Base-by-base conservation (phyloP, 345 rosid genomes). In the Combretum micranthum region DNA sequence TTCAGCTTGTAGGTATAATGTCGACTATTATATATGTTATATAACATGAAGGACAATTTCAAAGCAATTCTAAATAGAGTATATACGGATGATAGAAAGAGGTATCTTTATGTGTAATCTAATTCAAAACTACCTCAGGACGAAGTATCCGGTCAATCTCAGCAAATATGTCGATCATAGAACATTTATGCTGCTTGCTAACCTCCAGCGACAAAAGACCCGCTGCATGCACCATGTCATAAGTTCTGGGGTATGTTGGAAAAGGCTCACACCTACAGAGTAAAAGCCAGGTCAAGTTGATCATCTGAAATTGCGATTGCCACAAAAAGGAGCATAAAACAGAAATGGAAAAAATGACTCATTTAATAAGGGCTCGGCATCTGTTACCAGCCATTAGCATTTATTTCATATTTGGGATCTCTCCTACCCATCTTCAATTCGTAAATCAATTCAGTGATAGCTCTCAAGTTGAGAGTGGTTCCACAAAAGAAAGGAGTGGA, bases 81-180 rank as follows among this genome's bases (percentile, higher is more conserved):
- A 32, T 5, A 32, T 32, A 32, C 10, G 6, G 10, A 7, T 32
- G 39, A 32, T 32, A 32, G 5, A 32, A 50, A 42, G 21, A 20
- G 44, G 42, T 25, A 26, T 25, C 22, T 12, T 18, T 0, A 20
- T 21, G 11, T 52, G 44, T 47, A 32, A 53, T 55, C 14, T 11
- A n/a, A 32, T 32, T 32, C 10, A 32, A 32, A 32, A n/a, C n/a
- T n/a, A 32, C 99, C 97, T 94, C 99, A 11, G 99, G 99, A 51
- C 96, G 99, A 78, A 94, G 95, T 59, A 94, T 25, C 14, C 97
- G 82, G 62, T 94, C 99, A 55, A 94, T 71, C 79, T 94, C 99
- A 13, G 69, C 69, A 72, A 94, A 83, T 9, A 90, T 53, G 42
- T 82, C 84, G 51, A 78, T 72, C 62, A 75, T 42, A 15, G 78